phyloP scores from a whole-genome alignment of 495 filamentous ascomycete species.

The Aspergillus sclerotiicarbonarius region DNA sequence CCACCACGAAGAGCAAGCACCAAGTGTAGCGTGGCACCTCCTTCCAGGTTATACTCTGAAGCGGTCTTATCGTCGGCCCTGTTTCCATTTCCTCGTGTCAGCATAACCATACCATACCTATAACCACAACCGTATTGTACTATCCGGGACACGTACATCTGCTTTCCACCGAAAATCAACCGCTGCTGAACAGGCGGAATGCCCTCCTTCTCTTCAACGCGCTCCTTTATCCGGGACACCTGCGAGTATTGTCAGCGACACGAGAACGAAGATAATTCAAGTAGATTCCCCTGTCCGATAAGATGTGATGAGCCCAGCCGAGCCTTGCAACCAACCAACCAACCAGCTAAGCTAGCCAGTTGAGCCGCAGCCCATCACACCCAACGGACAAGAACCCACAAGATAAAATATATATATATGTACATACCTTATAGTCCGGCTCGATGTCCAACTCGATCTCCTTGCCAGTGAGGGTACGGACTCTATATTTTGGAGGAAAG shows the following conservation, averaged over 20 bases:
- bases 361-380: not conserved
- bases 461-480: conserved; percentile 96
- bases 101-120: not conserved
- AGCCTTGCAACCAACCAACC: too few relatives aligned
- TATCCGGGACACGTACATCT: conserved; percentile 66
- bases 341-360: too few relatives aligned
- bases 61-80: conserved; percentile 93
- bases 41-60: conserved; percentile 81
- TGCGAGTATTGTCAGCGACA: conserved; percentile 28
- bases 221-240: conserved; percentile 96
- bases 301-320: not conserved
- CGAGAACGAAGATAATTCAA: not conserved
- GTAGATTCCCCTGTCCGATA: not conserved
- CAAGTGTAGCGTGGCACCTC: conserved; percentile 90
- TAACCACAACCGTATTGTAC: not conserved
- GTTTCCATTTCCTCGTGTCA: not conserved
- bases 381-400: not conserved
- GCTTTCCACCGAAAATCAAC: conserved; percentile 93
- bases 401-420: not conserved
- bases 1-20: conserved; percentile 92
- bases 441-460: conserved; percentile 99
- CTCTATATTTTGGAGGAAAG: conserved; percentile 51
- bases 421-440: conserved; percentile 78
- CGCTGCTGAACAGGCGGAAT: conserved; percentile 97
- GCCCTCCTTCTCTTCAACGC: conserved; percentile 97